Conservation (phyloP, 139 green algal genomes). For the Desmodesmus armatus region DNA sequence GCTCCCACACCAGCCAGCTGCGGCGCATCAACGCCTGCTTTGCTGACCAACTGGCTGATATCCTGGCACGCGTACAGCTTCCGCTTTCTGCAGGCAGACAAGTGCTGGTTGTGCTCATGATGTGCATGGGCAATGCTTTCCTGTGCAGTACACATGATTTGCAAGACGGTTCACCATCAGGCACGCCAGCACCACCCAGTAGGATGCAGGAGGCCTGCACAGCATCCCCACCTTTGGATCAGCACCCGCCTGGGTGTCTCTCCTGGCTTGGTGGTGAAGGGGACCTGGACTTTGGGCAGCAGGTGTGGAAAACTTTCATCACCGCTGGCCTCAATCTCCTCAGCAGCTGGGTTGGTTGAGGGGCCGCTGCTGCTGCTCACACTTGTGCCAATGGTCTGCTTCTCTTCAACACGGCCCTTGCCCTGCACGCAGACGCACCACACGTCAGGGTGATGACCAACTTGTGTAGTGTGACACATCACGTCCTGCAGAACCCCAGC, state of each 20-base stretch:
- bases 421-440: not conserved
- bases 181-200: too few relatives aligned
- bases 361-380: not conserved
- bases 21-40: conserved; percentile 49
- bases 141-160: too few relatives aligned
- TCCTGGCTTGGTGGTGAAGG: conserved; percentile 62
- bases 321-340: conserved; percentile 28
- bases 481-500: not conserved
- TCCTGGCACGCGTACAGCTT: conserved; percentile 72
- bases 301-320: conserved; percentile 57
- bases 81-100: conserved; percentile 66
- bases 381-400: not conserved
- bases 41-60: conserved; percentile 57
- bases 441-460: not conserved
- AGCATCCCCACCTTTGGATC: conserved; percentile 66
- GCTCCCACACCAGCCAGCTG: not conserved
- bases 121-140: too few relatives aligned
- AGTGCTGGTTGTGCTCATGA: not conserved
- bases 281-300: conserved; percentile 78
- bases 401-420: not conserved
- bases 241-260: conserved; percentile 73
- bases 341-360: not conserved
- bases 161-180: too few relatives aligned
- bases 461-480: not conserved
- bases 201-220: not conserved